These are phyloP conservation scores for Antitrichia curtipendula DNA, from an alignment of 225 moss, liverwort and hornwort species.

Conservation along the genomic window DNA sequence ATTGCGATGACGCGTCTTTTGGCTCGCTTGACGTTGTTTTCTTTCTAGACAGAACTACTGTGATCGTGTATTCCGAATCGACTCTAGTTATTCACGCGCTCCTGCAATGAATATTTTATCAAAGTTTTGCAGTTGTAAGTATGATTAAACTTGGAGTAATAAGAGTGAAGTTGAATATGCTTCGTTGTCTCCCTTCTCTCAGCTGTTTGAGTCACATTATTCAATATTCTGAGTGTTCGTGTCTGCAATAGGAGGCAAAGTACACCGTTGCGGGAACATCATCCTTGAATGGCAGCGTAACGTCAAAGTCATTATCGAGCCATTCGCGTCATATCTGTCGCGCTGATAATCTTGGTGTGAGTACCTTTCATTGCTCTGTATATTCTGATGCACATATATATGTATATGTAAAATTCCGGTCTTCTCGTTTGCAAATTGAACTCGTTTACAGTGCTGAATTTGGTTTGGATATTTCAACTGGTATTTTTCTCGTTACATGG, in stretches of 20 bases:
- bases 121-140: background rate
- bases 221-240: background rate
- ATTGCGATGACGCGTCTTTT: background rate
- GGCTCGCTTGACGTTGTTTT: background rate
- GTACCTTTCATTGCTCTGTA: background rate
- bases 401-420: background rate
- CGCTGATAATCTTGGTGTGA: constrained; percentile 39
- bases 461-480: background rate
- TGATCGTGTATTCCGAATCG: background rate
- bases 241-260: background rate
- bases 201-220: background rate
- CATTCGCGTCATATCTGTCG: constrained; percentile 17
- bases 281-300: background rate
- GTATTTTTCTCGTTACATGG: background rate
- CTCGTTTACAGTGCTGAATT: background rate
- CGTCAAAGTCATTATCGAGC: background rate
- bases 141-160: background rate
- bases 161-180: background rate
- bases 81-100: background rate
- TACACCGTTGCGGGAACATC: background rate
- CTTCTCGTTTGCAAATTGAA: background rate
- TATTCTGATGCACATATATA: background rate
- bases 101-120: background rate
- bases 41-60: background rate
- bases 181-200: background rate